Conservation (phyloP, 768 basidiomycete genomes). For the Lentinula sp. region DNA sequence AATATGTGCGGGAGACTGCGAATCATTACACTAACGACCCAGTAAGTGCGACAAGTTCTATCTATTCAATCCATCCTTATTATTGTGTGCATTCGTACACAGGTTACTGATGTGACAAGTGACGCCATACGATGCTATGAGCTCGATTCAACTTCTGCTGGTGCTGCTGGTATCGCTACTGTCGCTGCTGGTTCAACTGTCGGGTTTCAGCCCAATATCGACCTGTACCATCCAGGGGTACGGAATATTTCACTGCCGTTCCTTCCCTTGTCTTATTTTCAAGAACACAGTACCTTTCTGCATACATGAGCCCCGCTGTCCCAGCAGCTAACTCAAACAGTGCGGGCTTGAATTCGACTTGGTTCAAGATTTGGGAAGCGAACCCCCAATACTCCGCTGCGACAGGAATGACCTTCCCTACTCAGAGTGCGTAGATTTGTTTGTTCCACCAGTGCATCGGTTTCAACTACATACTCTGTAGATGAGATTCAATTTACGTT, state of each 20-base stretch:
- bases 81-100: not conserved
- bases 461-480: conserved; percentile 1
- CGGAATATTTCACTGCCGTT: not conserved
- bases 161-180: conserved; percentile 18
- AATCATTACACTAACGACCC: conserved; percentile 27
- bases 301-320: conserved; percentile 24
- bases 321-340: conserved; percentile 27
- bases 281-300: conserved; percentile 22
- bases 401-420: conserved; percentile 24
- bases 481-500: conserved; percentile 26
- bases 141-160: conserved; percentile 20
- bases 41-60: conserved; percentile 12
- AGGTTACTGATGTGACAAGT: conserved; percentile 29
- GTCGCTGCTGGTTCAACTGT: conserved; percentile 24
- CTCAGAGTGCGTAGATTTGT: conserved; percentile 13
- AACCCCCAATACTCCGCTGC: conserved; percentile 22
- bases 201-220: conserved; percentile 25
- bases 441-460: not conserved
- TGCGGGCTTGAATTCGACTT: conserved; percentile 37
- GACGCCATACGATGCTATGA: conserved; percentile 30
- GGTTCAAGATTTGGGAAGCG: conserved; percentile 42
- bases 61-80: not conserved
- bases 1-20: conserved; percentile 28
- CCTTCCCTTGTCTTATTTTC: too few species aligned
- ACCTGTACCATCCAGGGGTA: conserved; percentile 28